Evolutionary conservation across 1,139 yeast species (phyloP).

Genomic region (Kodamaea suecica): DNA sequence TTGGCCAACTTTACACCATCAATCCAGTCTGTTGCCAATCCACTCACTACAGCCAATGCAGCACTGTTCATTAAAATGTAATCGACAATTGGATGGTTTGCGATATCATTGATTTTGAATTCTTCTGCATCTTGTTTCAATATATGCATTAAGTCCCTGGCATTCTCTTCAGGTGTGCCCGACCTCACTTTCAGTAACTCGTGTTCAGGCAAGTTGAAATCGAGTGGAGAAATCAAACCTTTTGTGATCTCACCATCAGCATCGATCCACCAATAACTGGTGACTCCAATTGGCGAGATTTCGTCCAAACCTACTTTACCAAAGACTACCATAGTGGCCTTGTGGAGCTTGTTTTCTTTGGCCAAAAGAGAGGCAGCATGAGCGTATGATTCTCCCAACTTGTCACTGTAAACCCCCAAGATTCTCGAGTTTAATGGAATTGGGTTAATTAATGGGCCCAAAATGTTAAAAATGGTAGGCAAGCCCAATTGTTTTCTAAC

Average conservation of each 20-base stretch:
- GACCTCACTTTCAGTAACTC: constrained; percentile 64
- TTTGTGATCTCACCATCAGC: constrained; percentile 37
- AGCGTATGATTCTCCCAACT: constrained; percentile 80
- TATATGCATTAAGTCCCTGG: constrained; percentile 55
- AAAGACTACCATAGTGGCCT: constrained; percentile 80
- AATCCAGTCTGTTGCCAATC: constrained; percentile 63
- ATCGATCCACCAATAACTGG: constrained; percentile 75
- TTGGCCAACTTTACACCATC: constrained; percentile 77
- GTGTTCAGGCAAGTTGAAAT: constrained; percentile 81
- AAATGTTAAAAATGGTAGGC: constrained; percentile 88
- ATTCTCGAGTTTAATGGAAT: constrained; percentile 79
- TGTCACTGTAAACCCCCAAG: constrained; percentile 82
- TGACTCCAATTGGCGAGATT: constrained; percentile 80
- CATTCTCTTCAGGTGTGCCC: constrained; percentile 86
- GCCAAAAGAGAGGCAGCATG: constrained; percentile 64
- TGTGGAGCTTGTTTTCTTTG: constrained; percentile 40
- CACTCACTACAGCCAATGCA: constrained; percentile 78
- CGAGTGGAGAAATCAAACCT: constrained; percentile 52
- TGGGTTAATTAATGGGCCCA: constrained; percentile 93
- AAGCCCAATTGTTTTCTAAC: constrained; percentile 74
- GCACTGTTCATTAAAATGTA: constrained; percentile 86
- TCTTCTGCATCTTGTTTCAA: constrained; percentile 51
- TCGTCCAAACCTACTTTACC: constrained; percentile 92
- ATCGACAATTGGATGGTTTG: constrained; percentile 68
- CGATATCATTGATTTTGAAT: constrained; percentile 27